Evolutionary conservation across 1,139 yeast genomes (phyloP).

Genomic region (Yamadazyma conglobata): DNA sequence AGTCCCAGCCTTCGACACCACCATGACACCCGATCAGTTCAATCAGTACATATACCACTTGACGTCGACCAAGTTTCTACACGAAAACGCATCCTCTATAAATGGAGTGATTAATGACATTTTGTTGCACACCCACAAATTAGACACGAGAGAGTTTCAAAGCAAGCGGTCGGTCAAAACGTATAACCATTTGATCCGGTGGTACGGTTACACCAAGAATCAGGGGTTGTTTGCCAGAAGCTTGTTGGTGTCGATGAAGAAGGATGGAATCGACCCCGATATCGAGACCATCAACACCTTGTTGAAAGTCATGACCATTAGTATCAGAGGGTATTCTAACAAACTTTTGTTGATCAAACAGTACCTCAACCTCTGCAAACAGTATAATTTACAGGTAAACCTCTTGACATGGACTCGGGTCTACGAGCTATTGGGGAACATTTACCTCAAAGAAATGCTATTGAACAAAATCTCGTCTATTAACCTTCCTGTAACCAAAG

Average conservation of each 20-base stretch:
- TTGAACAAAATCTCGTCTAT: constrained; percentile 30
- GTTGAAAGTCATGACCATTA: constrained; percentile 27
- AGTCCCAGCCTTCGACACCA: constrained; percentile 33
- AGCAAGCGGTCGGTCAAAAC: constrained; percentile 34
- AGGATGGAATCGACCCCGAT: constrained; percentile 41
- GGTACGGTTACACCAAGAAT: constrained; percentile 40
- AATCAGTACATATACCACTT: constrained; percentile 35
- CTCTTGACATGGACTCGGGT: constrained; percentile 37
- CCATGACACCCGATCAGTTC: constrained; percentile 28
- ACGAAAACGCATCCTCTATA: constrained; percentile 35
- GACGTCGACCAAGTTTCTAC: constrained; percentile 34
- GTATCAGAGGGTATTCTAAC: constrained; percentile 31
- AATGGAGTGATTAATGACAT: constrained; percentile 39
- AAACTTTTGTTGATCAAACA: constrained; percentile 26
- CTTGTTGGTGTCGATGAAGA: constrained; percentile 38
- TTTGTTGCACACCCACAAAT: constrained; percentile 36
- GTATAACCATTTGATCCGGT: constrained; percentile 40
- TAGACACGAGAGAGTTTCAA: constrained; percentile 29
- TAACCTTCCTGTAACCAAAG: constrained; percentile 33
- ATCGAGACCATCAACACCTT: constrained; percentile 40
- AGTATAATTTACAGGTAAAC: constrained; percentile 29
- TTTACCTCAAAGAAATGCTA: constrained; percentile 36
- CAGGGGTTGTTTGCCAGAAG: constrained; percentile 44
- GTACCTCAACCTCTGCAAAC: constrained; percentile 28
- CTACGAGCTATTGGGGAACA: constrained; percentile 37